These are phyloP conservation scores for Solanum microdontum DNA, from an alignment of 257 asterid species.

Conservation along the genomic window DNA sequence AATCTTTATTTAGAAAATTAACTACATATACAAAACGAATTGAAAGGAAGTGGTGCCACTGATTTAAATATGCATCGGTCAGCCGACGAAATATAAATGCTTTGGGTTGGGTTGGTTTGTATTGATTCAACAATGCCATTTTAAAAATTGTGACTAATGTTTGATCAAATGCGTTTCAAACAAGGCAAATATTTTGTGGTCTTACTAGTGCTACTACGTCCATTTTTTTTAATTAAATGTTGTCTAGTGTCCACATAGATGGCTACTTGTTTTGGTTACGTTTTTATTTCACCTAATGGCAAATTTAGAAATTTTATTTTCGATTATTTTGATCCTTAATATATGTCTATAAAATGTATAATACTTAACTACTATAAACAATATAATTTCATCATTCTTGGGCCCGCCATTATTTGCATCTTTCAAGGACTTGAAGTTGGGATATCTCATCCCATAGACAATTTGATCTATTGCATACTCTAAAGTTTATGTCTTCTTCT, in stretches of 20 bases:
- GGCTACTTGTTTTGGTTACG: neutral
- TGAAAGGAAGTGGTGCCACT: neutral
- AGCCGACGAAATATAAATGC: neutral
- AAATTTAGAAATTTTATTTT: neutral
- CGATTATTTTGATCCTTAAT: neutral
- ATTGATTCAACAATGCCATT: neutral
- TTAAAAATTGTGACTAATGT: neutral
- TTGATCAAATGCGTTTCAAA: neutral
- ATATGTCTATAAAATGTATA: neutral
- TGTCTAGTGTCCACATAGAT: neutral
- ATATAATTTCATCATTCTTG: neutral
- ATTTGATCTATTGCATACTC: neutral
- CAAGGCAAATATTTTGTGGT: neutral
- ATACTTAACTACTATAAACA: neutral
- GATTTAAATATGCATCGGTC: neutral
- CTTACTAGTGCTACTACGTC: neutral
- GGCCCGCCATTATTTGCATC: neutral
- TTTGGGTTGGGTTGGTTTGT: neutral
- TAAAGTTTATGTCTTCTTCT: neutral
- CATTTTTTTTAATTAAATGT: neutral
- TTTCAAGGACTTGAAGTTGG: neutral
- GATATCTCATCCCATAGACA: neutral
- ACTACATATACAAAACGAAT: neutral
- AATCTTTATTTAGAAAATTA: neutral
- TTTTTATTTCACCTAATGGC: neutral